Percentiles rank a stretch among this genome's conserved stretches.
These are phyloP conservation scores for Neodidymelliopsis sp. DNA, from an alignment of 2,329 filamentous ascomycete genomes.

Conservation along the genomic window DNA sequence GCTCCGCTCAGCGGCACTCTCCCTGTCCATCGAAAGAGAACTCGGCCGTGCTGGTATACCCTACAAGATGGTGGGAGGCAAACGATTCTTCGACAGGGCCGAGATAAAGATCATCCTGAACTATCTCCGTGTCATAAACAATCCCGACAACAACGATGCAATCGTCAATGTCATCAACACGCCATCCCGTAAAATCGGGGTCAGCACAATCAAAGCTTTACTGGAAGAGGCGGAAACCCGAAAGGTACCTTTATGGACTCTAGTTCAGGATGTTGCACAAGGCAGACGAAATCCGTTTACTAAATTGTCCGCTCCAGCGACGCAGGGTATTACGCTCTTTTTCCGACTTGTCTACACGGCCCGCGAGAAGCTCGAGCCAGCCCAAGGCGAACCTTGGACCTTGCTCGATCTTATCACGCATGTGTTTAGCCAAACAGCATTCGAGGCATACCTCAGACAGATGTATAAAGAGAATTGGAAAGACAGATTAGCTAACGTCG, in stretches of 20 bases:
- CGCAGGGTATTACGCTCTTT: constrained; percentile 65
- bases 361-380: constrained; percentile 61
- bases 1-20: constrained; percentile 82
- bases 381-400: constrained; percentile 47
- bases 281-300: constrained; percentile 60
- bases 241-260: constrained; percentile 75
- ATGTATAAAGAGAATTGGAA: constrained; percentile 71
- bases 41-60: constrained; percentile 82
- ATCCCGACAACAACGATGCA: constrained; percentile 87
- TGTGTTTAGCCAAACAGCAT: constrained; percentile 70
- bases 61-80: constrained; percentile 92
- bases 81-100: constrained; percentile 87
- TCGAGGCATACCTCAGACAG: constrained; percentile 75
- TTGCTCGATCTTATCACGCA: constrained; percentile 62
- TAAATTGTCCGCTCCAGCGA: constrained; percentile 62
- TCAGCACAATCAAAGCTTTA: constrained; percentile 75
- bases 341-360: constrained; percentile 67
- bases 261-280: constrained; percentile 68
- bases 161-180: constrained; percentile 84
- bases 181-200: constrained; percentile 81
- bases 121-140: constrained; percentile 84
- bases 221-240: constrained; percentile 77
- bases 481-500: constrained; percentile 83
- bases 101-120: constrained; percentile 89
- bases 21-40: constrained; percentile 83